Base-by-base conservation (phyloP, 208 protist genomes). In the Leishmania arabica region DNA sequence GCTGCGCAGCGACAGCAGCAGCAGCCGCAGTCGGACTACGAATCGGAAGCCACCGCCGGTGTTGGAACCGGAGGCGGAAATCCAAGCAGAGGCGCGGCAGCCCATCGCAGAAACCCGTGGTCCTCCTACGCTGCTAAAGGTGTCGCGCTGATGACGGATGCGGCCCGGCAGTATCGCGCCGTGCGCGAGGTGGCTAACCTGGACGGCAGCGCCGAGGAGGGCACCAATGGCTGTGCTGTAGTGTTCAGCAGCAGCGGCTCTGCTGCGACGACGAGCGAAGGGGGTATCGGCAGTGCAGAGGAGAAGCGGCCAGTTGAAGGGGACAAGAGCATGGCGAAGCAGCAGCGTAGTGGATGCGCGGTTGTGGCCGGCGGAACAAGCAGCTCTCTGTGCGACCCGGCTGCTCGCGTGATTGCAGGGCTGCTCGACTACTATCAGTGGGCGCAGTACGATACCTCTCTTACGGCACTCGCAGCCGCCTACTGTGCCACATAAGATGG, bases 391-490 rank as follows among this genome's bases (percentile, higher is more conserved):
- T 86, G 84, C 78, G 88, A 79, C 37, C 75, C 85, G 15, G 69
- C 77, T 5, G 85, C 84, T 3, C 85, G 89, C 45, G 86, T 90
- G 37, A 92, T 95, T 78, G 84, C 85, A 1, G 91, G 91, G 5
- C 81, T 97, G 45, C 84, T 95, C 40, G 94, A 97, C 75, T 97
- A 96, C 87, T 97, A 97, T 85, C 94, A 95, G 80, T 97, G 92
- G 90, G 90, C 90, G 40, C 94, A 96, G 84, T 95, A 95, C 83
- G 94, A 97, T 82, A 83, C 77, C 27, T 75, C 89, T 2, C 80
- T 97, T 56, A 78, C 87, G 24, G 85, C 85, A 34, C 91, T 95
- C 68, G 92, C 92, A 17, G 83, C 89, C 49, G 51, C 69, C 60
- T 96, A 95, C 78, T 94, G 91, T 80, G 31, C 73, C 40, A 45